A percentile compares a stretch with the other conserved stretches of the same genome.
These are phyloP conservation scores for Colletotrichum spinosum DNA, from an alignment of 2,329 filamentous ascomycete species.

Conservation along the genomic window DNA sequence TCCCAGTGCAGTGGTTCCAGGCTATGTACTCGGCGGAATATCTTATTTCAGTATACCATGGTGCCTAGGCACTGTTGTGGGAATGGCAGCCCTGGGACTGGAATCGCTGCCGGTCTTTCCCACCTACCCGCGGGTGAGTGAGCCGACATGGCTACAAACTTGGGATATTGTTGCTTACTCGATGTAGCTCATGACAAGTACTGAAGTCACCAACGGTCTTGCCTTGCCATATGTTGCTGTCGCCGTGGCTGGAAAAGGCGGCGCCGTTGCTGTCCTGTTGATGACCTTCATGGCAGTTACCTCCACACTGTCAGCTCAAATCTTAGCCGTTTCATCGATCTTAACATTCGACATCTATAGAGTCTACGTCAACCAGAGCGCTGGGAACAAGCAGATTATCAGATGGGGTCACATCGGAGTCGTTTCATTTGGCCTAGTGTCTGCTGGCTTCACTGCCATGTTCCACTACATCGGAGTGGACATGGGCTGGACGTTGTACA, in stretches of 20 bases:
- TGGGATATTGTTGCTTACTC: background rate
- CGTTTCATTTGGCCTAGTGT: slow-evolving; percentile 62
- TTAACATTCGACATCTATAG: slow-evolving; percentile 66
- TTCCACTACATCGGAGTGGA: slow-evolving; percentile 66
- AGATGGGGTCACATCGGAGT: slow-evolving; percentile 64
- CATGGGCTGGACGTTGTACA: slow-evolving; percentile 41
- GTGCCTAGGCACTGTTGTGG: slow-evolving; percentile 63
- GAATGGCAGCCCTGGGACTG: slow-evolving; percentile 58
- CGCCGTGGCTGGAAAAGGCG: slow-evolving; percentile 76
- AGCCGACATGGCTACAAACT: background rate
- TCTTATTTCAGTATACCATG: slow-evolving; percentile 67
- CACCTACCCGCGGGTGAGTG: slow-evolving; percentile 57
- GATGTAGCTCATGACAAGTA: slow-evolving; percentile 60
- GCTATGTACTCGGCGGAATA: slow-evolving; percentile 62
- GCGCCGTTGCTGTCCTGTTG: slow-evolving; percentile 74
- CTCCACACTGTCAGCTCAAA: slow-evolving; percentile 62
- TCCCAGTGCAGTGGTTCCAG: slow-evolving; percentile 60
- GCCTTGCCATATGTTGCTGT: slow-evolving; percentile 78
- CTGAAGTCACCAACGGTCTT: slow-evolving; percentile 75
- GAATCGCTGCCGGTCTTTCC: slow-evolving; percentile 63
- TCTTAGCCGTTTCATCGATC: slow-evolving; percentile 65
- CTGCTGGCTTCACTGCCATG: slow-evolving; percentile 62
- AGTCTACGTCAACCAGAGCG: slow-evolving; percentile 58
- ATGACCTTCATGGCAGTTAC: slow-evolving; percentile 85
- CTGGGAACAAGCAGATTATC: slow-evolving; percentile 61